Conservation (phyloP, 208 protist genomes). For the Trypanosoma lewisi region DNA sequence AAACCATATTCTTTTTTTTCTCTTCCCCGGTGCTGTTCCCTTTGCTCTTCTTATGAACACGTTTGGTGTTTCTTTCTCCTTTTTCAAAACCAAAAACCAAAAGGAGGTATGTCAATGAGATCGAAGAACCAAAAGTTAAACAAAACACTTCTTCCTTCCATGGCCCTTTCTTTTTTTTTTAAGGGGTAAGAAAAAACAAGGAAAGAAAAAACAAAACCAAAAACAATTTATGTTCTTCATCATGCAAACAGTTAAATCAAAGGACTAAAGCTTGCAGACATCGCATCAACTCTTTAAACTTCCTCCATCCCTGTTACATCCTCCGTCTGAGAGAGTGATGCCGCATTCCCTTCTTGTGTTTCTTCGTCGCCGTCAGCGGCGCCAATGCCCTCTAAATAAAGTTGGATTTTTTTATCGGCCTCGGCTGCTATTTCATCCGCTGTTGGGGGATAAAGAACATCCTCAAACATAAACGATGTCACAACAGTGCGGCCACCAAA, state of each 20-base stretch:
- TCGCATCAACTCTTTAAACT: not conserved
- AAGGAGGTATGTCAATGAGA: not conserved
- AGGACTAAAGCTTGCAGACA: not conserved
- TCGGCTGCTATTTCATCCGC: conserved; percentile 25
- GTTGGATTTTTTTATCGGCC: conserved; percentile 30
- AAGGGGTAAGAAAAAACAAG: not conserved
- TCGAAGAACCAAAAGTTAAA: conserved; percentile 6
- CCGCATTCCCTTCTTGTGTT: conserved; percentile 17
- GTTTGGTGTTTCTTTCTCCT: too few relatives aligned
- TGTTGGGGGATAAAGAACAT: conserved; percentile 46
- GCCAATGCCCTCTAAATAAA: conserved; percentile 22
- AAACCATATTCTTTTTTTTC: too few relatives aligned
- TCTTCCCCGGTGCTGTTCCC: too few relatives aligned
- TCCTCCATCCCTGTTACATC: not conserved
- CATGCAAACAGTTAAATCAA: conserved; percentile 16
- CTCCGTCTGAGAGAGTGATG: not conserved
- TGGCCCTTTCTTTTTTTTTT: not conserved
- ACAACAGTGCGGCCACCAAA: conserved; percentile 87
- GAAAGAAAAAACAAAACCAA: conserved; percentile 16
- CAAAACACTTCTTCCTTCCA: not conserved
- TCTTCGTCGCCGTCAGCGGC: conserved; percentile 19
- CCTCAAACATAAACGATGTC: conserved; percentile 88
- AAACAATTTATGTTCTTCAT: too few relatives aligned
- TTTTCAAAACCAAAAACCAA: too few relatives aligned
- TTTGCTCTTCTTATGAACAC: too few relatives aligned